Conservation (phyloP, 2,329 filamentous ascomycete genomes). For the Aspergillus unguis region DNA sequence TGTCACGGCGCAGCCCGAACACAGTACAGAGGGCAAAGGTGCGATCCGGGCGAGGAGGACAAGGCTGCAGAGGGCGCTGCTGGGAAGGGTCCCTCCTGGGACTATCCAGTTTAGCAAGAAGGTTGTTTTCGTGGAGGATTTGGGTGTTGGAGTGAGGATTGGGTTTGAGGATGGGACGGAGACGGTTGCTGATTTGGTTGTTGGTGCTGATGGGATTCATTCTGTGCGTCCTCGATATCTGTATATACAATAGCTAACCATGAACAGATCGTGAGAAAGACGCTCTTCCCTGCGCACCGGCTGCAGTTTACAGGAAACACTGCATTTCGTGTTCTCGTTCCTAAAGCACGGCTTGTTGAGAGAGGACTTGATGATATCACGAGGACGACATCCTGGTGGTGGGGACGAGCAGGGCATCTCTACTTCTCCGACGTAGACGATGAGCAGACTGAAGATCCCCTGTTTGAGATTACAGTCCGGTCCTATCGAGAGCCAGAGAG, state of each 20-base stretch:
- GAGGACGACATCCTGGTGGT: slow-evolving; percentile 4
- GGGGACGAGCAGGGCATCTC: not conserved
- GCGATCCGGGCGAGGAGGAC: slow-evolving; percentile 7
- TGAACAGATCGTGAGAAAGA: not conserved
- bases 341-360: not conserved
- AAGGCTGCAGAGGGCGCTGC: slow-evolving; percentile 5
- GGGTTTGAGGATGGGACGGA: not conserved
- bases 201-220: slow-evolving; percentile 6
- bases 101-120: slow-evolving; percentile 4
- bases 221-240: not conserved
- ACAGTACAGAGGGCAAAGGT: not conserved
- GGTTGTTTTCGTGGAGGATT: not conserved
- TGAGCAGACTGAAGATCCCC: not conserved
- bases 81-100: not conserved
- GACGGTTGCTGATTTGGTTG: not conserved
- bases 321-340: slow-evolving; percentile 3
- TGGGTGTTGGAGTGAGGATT: not conserved
- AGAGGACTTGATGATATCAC: not conserved
- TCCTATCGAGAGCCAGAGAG: not conserved
- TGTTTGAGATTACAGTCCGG: slow-evolving; percentile 5
- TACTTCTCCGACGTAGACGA: slow-evolving; percentile 5
- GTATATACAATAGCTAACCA: no score
- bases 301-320: slow-evolving; percentile 3
- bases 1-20: not conserved
- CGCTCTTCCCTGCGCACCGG: slow-evolving; percentile 1